These are phyloP conservation scores for Tricladium varicosporioides DNA, from an alignment of 2,329 filamentous ascomycete species.

Conservation along the genomic window DNA sequence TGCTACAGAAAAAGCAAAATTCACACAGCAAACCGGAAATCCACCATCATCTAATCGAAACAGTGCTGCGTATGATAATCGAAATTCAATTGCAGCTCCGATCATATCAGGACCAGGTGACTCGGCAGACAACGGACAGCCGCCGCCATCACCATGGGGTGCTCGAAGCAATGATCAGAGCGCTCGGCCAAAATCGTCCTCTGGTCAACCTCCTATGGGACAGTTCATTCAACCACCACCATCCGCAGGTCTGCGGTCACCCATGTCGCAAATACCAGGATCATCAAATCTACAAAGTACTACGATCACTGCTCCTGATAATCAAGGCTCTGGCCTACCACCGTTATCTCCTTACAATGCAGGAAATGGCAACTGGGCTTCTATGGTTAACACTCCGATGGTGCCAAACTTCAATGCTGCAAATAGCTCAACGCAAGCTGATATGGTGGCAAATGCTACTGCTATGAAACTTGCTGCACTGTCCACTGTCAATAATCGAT, in stretches of 20 bases:
- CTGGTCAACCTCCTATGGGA: constrained; percentile 82
- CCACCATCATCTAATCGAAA: constrained; percentile 90
- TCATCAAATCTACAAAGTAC: constrained; percentile 78
- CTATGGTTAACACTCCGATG: constrained; percentile 98
- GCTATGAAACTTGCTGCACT: constrained; percentile 98
- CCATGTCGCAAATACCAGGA: constrained; percentile 65
- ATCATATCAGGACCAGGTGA: constrained; percentile 71
- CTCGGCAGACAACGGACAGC: constrained; percentile 58
- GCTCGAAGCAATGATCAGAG: constrained; percentile 47
- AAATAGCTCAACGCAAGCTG: constrained; percentile 65
- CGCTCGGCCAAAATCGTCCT: constrained; percentile 73
- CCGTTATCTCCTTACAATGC: constrained; percentile 80
- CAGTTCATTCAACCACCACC: constrained; percentile 86
- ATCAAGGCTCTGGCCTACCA: constrained; percentile 68
- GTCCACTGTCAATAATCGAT: constrained; percentile 97
- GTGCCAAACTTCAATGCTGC: constrained; percentile 73
- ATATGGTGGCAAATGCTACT: constrained; percentile 98
- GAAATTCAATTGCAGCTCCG: constrained; percentile 68
- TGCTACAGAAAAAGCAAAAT: constrained; percentile 96
- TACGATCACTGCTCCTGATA: constrained; percentile 72
- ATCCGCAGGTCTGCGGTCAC: constrained; percentile 74
- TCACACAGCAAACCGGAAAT: constrained; percentile 90
- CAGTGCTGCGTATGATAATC: constrained; percentile 75
- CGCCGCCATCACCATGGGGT: constrained; percentile 80
- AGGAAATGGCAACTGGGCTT: constrained; percentile 92